Conservation (phyloP, 805 yeast species). For the Lipomyces mesembrius region DNA sequence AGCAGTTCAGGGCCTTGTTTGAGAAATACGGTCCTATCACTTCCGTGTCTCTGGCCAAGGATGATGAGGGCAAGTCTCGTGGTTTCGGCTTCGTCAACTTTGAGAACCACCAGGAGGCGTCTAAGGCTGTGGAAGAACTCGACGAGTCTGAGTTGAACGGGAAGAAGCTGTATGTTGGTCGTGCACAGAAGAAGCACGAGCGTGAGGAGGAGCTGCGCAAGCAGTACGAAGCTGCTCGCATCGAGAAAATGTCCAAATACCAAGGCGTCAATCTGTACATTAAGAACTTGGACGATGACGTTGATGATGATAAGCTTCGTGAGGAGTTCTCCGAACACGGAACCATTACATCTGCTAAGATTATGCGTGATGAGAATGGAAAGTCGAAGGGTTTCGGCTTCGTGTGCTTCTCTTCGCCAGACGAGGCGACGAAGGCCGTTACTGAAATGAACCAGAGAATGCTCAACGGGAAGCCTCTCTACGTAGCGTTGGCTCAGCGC, state of each 20-base stretch:
- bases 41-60: constrained; percentile 78
- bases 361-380: constrained; percentile 92
- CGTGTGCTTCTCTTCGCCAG: constrained; percentile 96
- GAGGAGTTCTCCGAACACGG: constrained; percentile 95
- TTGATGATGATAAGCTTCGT: constrained; percentile 87
- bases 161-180: constrained; percentile 89
- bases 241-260: constrained; percentile 89
- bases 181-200: constrained; percentile 99
- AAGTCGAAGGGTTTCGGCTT: constrained; percentile 98
- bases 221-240: constrained; percentile 89
- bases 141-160: constrained; percentile 86
- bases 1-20: constrained; percentile 68
- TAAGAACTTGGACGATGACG: constrained; percentile 92
- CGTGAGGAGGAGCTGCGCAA: constrained; percentile 93
- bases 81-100: constrained; percentile 97
- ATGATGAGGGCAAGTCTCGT: constrained; percentile 83
- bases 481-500: constrained; percentile 98
- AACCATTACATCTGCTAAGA: constrained; percentile 91
- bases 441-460: constrained; percentile 98
- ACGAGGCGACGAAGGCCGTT: constrained; percentile 98
- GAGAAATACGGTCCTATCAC: constrained; percentile 76
- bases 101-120: constrained; percentile 85
- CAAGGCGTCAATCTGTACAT: constrained; percentile 97
- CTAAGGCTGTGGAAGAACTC: constrained; percentile 87
- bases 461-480: constrained; percentile 93